These are phyloP conservation scores for Pleurotus platypus DNA, from an alignment of 768 basidiomycete genomes.

Conservation along the genomic window DNA sequence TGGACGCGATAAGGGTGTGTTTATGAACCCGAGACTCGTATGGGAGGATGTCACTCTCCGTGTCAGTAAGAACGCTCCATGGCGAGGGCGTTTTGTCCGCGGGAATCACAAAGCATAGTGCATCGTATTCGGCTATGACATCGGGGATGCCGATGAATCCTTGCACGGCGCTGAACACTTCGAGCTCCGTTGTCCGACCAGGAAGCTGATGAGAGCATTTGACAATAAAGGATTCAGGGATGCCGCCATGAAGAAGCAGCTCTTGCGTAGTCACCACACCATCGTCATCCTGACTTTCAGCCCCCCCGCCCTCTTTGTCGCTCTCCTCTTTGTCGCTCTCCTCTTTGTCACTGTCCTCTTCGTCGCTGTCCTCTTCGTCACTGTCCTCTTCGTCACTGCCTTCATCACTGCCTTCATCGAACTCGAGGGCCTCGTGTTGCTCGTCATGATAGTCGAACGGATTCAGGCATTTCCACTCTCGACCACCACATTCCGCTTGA, in stretches of 20 bases:
- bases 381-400: too few species aligned
- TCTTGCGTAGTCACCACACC: too few species aligned
- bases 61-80: neutral
- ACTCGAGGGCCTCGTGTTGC: neutral
- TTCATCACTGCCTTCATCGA: too few species aligned
- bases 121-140: neutral
- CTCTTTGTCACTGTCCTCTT: too few species aligned
- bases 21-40: neutral
- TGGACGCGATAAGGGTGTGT: neutral
- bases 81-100: neutral
- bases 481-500: neutral
- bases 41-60: neutral
- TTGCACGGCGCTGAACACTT: slow-evolving; percentile 1
- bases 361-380: too few species aligned
- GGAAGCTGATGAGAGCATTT: neutral
- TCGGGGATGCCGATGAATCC: slow-evolving; percentile 7
- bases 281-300: too few species aligned
- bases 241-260: neutral
- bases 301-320: too few species aligned
- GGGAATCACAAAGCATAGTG: neutral
- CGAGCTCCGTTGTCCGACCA: neutral
- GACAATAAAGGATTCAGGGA: neutral
- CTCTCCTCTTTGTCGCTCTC: too few species aligned
- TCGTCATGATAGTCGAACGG: neutral
- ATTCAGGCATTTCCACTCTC: neutral